Percentiles rank a stretch among this genome's conserved stretches.
These are phyloP conservation scores for Hortiboletus flavorubellus DNA, from an alignment of 768 basidiomycete species.

Conservation along the genomic window DNA sequence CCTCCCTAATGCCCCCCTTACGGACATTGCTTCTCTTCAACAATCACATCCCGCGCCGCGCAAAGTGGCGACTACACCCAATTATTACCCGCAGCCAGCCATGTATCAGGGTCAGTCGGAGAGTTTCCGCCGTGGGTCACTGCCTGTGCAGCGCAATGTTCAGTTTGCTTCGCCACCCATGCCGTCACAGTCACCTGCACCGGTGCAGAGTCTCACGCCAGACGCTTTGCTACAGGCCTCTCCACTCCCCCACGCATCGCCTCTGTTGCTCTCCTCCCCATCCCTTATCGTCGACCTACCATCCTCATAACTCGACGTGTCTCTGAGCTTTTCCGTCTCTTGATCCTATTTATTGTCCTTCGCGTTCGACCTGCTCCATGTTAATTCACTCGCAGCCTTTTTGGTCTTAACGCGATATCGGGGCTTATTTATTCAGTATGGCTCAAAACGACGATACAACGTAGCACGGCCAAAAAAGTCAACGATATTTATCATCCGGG, in stretches of 20 bases:
- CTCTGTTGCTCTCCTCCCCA: conserved; percentile 23
- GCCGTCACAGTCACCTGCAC: conserved; percentile 26
- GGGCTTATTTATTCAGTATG: conserved; percentile 31
- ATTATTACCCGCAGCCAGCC: conserved; percentile 32
- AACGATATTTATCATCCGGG: conserved; percentile 25
- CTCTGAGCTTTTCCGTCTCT: conserved; percentile 6
- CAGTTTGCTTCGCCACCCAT: conserved; percentile 32
- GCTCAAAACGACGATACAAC: conserved; percentile 26
- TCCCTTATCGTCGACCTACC: conserved; percentile 20
- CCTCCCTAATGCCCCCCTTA: conserved; percentile 68
- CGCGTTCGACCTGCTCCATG: conserved; percentile 11
- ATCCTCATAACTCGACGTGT: conserved; percentile 15
- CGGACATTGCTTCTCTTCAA: conserved; percentile 59
- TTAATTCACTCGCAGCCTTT: conserved; percentile 6
- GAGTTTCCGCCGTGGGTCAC: conserved; percentile 29
- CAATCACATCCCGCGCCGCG: conserved; percentile 33
- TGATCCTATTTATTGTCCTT: conserved; percentile 31
- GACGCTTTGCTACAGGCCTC: conserved; percentile 23
- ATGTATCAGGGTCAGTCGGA: conserved; percentile 31
- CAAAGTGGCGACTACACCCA: conserved; percentile 32
- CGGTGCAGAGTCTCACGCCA: conserved; percentile 26
- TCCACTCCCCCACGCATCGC: conserved; percentile 28
- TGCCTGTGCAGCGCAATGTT: conserved; percentile 27
- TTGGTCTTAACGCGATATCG: conserved; percentile 23
- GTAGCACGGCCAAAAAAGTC: conserved; percentile 21